Base-by-base conservation (phyloP, 257 asterid genomes). In the Salvia splendens region DNA sequence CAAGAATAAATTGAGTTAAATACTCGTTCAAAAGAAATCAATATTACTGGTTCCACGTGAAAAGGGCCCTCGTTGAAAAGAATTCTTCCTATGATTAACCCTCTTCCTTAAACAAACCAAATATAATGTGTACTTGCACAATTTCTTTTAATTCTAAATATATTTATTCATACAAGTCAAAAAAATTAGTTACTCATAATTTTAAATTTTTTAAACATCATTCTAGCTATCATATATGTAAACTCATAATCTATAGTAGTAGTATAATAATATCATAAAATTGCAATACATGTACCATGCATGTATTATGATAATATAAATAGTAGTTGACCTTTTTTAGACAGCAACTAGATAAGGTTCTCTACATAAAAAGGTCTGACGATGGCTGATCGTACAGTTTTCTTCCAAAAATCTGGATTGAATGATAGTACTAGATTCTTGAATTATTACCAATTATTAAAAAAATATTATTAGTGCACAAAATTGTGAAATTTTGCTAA, bases 1-100 rank as follows among this genome's bases (percentile, higher is more conserved):
- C 30, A 62, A 71, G 56, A 20, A 43, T 10, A 30, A 46, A 12
- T 28, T 12, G 35, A 16, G 61, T 32, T 32, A 4, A 32, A 69
- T n/a, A n/a, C 40, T 46, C 6, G 4, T n/a, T 47, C 50, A 65
- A 9, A 38, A 38, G 7, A 49, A 38, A 28, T 48, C 43, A 61
- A 16, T 30, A 52, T 53, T 53, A 68, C 63, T 54, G 75, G 79
- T 20, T 4, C 74, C 65, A 77, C 40, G 73, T 64, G 58, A 73
- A 40, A 40, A 36, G 51, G 74, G 70, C 49, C 64, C 57, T 48
- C 41, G 50, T 58, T 52, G 35, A 46, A 63, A 50, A 53, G 17
- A 53, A 12, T 24, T 61, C 8, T 4, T 16, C 41, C 57, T 38
- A 72, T 57, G 11, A 33, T 56, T 53, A 28, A 28, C n/a, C 6